Conservation (phyloP, 1,139 yeast genomes). For the Zygosaccharomyces sapae region DNA sequence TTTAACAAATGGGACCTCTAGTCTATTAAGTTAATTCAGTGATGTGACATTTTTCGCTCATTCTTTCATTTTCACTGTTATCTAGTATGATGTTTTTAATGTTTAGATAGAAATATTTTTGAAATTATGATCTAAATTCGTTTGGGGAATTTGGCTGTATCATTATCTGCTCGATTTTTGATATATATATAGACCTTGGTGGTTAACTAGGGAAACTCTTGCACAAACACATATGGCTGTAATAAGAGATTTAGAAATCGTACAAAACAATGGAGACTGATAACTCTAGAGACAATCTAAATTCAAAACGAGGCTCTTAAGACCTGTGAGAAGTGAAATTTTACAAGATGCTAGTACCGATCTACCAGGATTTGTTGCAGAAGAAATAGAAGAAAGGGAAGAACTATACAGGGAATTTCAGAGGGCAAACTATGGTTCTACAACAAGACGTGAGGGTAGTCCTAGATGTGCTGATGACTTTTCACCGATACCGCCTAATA, state of each 20-base stretch:
- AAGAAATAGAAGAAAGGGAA: constrained; percentile 30
- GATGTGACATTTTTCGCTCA: not conserved
- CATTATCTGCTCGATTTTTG: not conserved
- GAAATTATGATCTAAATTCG: too few relatives aligned
- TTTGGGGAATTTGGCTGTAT: not conserved
- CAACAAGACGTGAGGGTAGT: not conserved
- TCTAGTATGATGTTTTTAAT: constrained; percentile 1
- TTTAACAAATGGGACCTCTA: constrained; percentile 41
- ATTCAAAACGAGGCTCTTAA: not conserved
- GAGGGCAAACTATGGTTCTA: constrained; percentile 9
- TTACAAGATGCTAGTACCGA: constrained; percentile 29
- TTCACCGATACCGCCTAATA: constrained; percentile 13
- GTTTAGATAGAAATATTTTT: not conserved
- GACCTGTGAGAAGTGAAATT: constrained; percentile 13
- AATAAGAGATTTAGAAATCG: too few relatives aligned
- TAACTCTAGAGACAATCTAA: not conserved
- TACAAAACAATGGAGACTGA: not conserved
- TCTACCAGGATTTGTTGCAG: constrained; percentile 34
- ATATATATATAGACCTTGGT: not conserved
- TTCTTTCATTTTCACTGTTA: not conserved
- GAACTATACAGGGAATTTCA: constrained; percentile 16
- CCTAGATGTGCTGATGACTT: not conserved
- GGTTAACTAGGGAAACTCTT: too few relatives aligned
- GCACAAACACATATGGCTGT: too few relatives aligned
- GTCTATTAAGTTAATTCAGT: not conserved